Conservation (phyloP, 108 stramenopile species). For the Nitzschia palea region DNA sequence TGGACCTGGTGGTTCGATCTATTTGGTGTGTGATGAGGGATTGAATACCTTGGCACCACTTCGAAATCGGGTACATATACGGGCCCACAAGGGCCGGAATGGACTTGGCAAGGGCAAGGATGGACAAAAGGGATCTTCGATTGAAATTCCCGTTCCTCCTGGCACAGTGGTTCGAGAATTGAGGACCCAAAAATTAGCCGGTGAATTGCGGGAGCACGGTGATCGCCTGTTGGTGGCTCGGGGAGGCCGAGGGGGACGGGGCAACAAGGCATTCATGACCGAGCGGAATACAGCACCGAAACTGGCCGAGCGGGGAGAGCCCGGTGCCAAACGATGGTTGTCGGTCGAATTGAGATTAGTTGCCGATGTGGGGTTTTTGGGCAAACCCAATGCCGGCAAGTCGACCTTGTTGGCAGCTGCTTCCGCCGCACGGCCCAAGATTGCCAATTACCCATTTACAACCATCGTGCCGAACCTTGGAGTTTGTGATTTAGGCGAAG, state of each 20-base stretch:
- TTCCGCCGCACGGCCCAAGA: slow-evolving; percentile 91
- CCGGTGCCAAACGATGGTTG: slow-evolving; percentile 88
- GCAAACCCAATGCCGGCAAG: slow-evolving; percentile 99
- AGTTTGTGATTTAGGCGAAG: slow-evolving; percentile 85
- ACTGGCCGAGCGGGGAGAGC: slow-evolving; percentile 89
- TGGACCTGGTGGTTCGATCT: slow-evolving; percentile 83
- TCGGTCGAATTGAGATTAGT: slow-evolving; percentile 89
- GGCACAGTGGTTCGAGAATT: slow-evolving; percentile 93
- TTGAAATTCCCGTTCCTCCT: slow-evolving; percentile 82
- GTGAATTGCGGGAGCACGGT: slow-evolving; percentile 82
- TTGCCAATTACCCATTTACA: slow-evolving; percentile 98
- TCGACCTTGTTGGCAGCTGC: slow-evolving; percentile 88
- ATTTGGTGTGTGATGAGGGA: slow-evolving; percentile 73
- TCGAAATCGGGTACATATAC: slow-evolving; percentile 78
- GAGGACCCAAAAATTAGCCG: slow-evolving; percentile 81
- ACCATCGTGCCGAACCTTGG: slow-evolving; percentile 97
- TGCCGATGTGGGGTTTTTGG: slow-evolving; percentile 97
- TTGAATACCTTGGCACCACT: slow-evolving; percentile 89
- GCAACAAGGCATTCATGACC: slow-evolving; percentile 94
- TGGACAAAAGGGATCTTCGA: slow-evolving; percentile 71
- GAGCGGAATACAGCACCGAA: slow-evolving; percentile 81
- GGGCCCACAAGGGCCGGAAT: slow-evolving; percentile 75
- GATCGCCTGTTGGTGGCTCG: slow-evolving; percentile 85
- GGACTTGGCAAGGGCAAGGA: slow-evolving; percentile 87
- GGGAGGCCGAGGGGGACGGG: slow-evolving; percentile 94